phyloP scores from a whole-genome alignment of 2,329 filamentous ascomycete genomes.

The Colletotrichum spinosum region DNA sequence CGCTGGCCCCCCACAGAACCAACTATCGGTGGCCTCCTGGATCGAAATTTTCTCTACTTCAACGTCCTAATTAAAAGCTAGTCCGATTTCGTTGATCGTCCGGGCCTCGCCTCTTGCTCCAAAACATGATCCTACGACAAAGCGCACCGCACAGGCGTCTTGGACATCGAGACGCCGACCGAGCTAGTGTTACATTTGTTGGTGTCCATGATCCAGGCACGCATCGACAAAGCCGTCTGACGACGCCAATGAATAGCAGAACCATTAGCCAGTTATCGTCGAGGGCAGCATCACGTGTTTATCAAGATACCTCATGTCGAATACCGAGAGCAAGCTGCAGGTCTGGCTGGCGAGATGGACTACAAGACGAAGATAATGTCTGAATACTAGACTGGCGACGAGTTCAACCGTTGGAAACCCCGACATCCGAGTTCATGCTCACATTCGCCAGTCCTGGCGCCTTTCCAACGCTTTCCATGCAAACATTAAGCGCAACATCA shows the following conservation, averaged over 20 bases:
- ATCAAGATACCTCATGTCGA: no score
- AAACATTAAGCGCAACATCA: no score
- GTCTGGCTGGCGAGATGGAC: no score
- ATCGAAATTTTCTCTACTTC: constrained; percentile 23
- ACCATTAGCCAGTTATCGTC: not conserved
- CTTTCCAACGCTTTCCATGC: no score
- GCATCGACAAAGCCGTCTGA: constrained; percentile 11
- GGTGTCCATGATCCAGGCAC: not conserved
- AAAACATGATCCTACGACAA: constrained; percentile 22
- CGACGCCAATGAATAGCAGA: constrained; percentile 9
- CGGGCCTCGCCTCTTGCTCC: constrained; percentile 26
- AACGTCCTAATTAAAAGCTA: constrained; percentile 16
- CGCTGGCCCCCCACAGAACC: constrained; percentile 3
- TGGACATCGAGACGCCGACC: not conserved
- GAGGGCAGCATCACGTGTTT: not conserved
- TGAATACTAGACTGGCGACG: no score
- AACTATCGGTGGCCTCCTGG: constrained; percentile 21
- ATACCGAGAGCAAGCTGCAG: no score
- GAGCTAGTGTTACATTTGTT: not conserved
- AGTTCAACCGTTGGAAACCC: no score
- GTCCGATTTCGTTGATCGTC: not conserved
- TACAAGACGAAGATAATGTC: no score
- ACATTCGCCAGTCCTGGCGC: no score
- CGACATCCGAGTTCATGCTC: no score
- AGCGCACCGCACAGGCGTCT: constrained; percentile 28